Conservation (phyloP, 169 alveolate genomes). For the Cryptosporidium bovis region DNA sequence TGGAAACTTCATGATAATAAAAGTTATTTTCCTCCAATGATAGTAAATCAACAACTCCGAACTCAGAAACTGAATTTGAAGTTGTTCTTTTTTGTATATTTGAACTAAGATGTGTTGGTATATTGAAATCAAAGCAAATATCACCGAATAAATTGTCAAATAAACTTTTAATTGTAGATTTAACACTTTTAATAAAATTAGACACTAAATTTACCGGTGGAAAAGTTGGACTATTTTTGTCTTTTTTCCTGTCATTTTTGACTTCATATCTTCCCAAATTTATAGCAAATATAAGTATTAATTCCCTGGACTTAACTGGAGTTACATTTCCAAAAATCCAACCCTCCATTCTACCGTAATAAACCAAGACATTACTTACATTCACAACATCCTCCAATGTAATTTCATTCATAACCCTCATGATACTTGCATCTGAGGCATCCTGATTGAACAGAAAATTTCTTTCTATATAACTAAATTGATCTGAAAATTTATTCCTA, state of each 20-base stretch:
- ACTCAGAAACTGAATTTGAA: not conserved
- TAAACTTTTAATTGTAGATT: not conserved
- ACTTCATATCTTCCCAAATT: conserved; percentile 28
- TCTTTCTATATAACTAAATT: conserved; percentile 15
- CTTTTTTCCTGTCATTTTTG: not conserved
- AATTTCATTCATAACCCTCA: not conserved
- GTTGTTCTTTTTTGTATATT: not conserved
- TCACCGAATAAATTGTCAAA: not conserved
- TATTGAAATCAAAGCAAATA: not conserved
- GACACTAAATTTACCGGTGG: not conserved
- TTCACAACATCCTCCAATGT: conserved; percentile 10
- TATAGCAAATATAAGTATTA: conserved; percentile 33
- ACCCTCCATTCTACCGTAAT: conserved; percentile 38
- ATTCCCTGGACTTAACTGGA: conserved; percentile 46
- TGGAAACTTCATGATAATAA: conserved; percentile 24
- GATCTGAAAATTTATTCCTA: not conserved
- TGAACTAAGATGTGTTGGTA: not conserved
- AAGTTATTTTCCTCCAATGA: conserved; percentile 10
- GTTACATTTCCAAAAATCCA: conserved; percentile 29
- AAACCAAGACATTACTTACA: conserved; percentile 9
- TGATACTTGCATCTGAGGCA: not conserved
- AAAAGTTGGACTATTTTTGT: not conserved
- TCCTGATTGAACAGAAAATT: conserved; percentile 14
- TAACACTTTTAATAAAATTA: not conserved
- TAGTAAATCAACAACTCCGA: conserved; percentile 27